A percentile compares a stretch with the other conserved stretches of the same genome.
phyloP scores from a whole-genome alignment of 192 early-diverging fungal species.

The Paraglomus brasilianum region DNA sequence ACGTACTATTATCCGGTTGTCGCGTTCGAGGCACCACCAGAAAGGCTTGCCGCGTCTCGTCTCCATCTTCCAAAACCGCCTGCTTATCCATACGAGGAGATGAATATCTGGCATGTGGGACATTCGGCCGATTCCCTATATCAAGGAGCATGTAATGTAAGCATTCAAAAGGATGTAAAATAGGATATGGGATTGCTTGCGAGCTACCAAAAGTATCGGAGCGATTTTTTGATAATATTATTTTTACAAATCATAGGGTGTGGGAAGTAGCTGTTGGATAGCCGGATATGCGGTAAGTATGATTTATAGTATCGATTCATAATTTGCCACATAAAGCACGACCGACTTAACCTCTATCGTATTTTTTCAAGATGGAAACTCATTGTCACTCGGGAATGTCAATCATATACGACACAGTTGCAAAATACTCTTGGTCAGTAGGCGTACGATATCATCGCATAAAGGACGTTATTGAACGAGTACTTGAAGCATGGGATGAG shows the following conservation, averaged over 20 bases:
- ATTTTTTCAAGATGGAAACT: conserved; percentile 35
- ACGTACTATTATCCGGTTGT: conserved; percentile 84
- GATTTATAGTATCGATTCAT: background rate
- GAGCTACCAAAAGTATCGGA: no score
- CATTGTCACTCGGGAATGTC: conserved; percentile 54
- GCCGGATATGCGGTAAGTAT: conserved; percentile 39
- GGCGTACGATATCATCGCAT: conserved; percentile 82
- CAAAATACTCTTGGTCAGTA: conserved; percentile 60
- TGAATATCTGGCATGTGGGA: conserved; percentile 91
- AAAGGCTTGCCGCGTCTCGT: conserved; percentile 70
- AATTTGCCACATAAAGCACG: background rate
- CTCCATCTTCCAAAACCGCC: conserved; percentile 76
- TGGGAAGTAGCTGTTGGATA: conserved; percentile 36
- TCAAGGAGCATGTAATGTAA: conserved; percentile 74
- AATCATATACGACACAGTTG: conserved; percentile 68
- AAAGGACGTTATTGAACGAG: conserved; percentile 70
- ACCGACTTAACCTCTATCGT: background rate
- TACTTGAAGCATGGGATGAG: conserved; percentile 45
- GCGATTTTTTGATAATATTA: no score
- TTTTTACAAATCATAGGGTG: conserved; percentile 32
- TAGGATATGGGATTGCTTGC: no score
- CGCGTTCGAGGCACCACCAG: conserved; percentile 83
- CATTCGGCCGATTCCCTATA: conserved; percentile 91
- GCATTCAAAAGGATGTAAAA: no score
- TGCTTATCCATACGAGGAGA: conserved; percentile 47